Base-by-base conservation (phyloP, 805 yeast species). In the Zygosaccharomyces lentus region DNA sequence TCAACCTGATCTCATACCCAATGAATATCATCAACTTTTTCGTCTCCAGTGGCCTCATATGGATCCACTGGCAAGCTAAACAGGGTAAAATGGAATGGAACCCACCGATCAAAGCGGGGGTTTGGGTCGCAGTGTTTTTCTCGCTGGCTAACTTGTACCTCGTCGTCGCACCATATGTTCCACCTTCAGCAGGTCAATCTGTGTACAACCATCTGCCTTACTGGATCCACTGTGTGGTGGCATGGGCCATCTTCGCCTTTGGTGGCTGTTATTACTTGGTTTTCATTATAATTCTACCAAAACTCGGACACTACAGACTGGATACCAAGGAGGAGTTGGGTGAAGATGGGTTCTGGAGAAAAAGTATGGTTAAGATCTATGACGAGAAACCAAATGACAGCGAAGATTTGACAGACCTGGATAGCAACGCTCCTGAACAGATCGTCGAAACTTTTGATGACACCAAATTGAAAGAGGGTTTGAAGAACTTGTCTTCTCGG, bases 1-100 rank as follows among this genome's bases (percentile, higher is more conserved):
- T 84, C 65, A 86, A 87, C 66, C 73, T 87, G 70, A 82, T 85
- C 56, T 81, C 91, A 2, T 87, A 87, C 64, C 91, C 95, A 41
- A 76, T 82, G 69, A 83, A 87, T 59, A 82, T 87, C 41, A 83
- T 87, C 57, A 83, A 86, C 63, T 69, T 81, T 25, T 71, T 73
- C 36, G 80, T 87, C 32, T 81, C 84, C 13, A 57, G 74, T 43
- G 95, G 86, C 15, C 42, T 65, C 13, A 62, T 86, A 40, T 76
- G 73, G 61, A 65, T 84, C 41, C 77, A 81, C 61, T 70, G 75
- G 62, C 74, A 76, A 58, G 69, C 71, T 29, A 59, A 61, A 46
- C 72, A 70, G 55, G 86, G 86, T 9, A 64, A 61, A 40, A 52
- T 70, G 8, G 72, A 65, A 38, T 86, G 93, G 91, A 70, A 75